These are phyloP conservation scores for Saccharum spontaneum DNA, from an alignment of 176 grass and related monocot genomes.

Conservation along the genomic window DNA sequence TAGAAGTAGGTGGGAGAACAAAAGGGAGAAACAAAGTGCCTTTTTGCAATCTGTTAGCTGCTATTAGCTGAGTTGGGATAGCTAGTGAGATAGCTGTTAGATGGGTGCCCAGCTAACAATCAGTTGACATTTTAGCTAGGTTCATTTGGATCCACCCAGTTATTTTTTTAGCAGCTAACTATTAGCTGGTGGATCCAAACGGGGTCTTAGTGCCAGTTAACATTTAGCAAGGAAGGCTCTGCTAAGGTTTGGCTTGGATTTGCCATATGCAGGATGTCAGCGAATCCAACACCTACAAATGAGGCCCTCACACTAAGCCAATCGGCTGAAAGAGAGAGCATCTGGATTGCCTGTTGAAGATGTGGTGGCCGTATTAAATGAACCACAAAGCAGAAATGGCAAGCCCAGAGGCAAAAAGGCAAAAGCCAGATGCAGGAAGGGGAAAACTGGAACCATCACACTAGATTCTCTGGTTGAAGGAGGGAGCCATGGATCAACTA, in stretches of 20 bases:
- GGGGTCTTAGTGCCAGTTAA: no score
- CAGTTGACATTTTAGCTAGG: background rate
- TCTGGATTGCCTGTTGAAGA: conserved; percentile 22
- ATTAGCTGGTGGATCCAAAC: background rate
- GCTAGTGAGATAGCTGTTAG: background rate
- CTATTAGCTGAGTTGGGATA: background rate
- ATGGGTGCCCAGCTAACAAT: background rate
- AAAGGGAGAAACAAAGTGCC: background rate
- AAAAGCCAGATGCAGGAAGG: conserved; percentile 44
- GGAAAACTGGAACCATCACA: conserved; percentile 4
- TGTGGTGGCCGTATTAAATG: conserved; percentile 9
- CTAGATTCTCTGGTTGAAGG: conserved; percentile 31
- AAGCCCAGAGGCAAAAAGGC: conserved; percentile 28
- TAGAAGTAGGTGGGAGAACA: background rate
- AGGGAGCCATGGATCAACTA: conserved; percentile 14
- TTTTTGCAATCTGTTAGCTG: background rate
- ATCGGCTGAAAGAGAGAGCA: conserved; percentile 37
- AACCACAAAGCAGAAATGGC: conserved; percentile 20
- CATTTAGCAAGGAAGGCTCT: no score
- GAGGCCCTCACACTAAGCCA: conserved; percentile 25
- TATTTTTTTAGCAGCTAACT: background rate
- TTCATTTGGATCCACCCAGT: background rate
- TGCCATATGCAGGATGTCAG: conserved; percentile 32
- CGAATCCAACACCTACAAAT: conserved; percentile 5
- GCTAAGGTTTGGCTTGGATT: background rate